Evolutionary conservation across 768 basidiomycete genomes (phyloP).

Genomic region (Amanita muscaria): DNA sequence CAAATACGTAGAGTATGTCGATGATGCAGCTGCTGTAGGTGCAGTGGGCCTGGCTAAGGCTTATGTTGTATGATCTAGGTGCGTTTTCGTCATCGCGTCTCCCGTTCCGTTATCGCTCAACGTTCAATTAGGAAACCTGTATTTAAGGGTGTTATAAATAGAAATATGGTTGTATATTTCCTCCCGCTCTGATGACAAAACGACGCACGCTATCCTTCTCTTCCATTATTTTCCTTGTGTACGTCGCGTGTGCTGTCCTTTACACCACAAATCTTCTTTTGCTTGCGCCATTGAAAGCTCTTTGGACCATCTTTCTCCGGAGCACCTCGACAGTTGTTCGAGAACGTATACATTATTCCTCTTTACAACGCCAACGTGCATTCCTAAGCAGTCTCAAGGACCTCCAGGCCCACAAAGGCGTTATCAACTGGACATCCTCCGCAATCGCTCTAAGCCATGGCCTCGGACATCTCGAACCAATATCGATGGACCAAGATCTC

Average conservation of each 20-base stretch:
- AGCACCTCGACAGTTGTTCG: slow-evolving; percentile 13
- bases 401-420: slow-evolving; percentile 1
- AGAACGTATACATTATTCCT: slow-evolving; percentile 1
- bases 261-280: slow-evolving; percentile 31
- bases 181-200: slow-evolving; percentile 6
- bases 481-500: slow-evolving; percentile 36
- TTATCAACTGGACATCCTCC: slow-evolving; percentile 25
- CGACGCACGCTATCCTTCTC: slow-evolving; percentile 9
- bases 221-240: slow-evolving; percentile 24
- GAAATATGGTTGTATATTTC: neutral
- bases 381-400: slow-evolving; percentile 4
- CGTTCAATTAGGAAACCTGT: no score
- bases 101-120: neutral
- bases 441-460: slow-evolving; percentile 25
- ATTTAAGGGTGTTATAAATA: neutral
- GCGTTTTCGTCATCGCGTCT: neutral
- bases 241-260: slow-evolving; percentile 31
- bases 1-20: slow-evolving; percentile 54
- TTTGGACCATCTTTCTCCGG: slow-evolving; percentile 7
- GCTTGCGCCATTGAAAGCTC: slow-evolving; percentile 10
- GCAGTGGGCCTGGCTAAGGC: slow-evolving; percentile 45
- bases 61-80: slow-evolving; percentile 1
- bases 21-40: slow-evolving; percentile 61
- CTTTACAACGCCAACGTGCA: slow-evolving; percentile 4
- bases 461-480: slow-evolving; percentile 23